Evolutionary conservation across 2,329 filamentous ascomycete species (phyloP).

Genomic region (Curvularia sp.): DNA sequence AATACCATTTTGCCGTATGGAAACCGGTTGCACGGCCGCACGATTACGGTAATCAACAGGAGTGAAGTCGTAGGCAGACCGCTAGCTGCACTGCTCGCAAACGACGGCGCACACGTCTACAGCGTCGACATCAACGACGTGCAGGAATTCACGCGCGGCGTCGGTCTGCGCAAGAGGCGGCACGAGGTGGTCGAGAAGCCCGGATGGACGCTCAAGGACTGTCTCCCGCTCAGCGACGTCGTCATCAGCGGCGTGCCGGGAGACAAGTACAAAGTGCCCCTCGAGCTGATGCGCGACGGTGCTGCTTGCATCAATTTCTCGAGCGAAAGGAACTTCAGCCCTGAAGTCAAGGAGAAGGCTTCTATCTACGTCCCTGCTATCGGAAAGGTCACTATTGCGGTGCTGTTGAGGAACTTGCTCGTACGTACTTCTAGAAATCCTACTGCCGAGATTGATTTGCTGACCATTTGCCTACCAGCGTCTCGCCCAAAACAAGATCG

Average conservation of each 20-base stretch:
- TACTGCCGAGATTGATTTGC: background rate
- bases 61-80: conserved; percentile 95
- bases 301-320: conserved; percentile 99
- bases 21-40: conserved; percentile 90
- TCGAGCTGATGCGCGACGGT: conserved; percentile 81
- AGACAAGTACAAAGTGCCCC: conserved; percentile 88
- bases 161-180: conserved; percentile 81
- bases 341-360: conserved; percentile 91
- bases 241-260: conserved; percentile 92
- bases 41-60: conserved; percentile 94
- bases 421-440: conserved; percentile 60
- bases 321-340: conserved; percentile 91
- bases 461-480: conserved; percentile 45
- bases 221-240: conserved; percentile 87
- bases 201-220: conserved; percentile 79
- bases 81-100: conserved; percentile 89
- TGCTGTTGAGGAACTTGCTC: conserved; percentile 86
- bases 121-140: conserved; percentile 92
- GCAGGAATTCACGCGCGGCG: conserved; percentile 88
- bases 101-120: conserved; percentile 95
- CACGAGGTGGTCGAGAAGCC: conserved; percentile 88
- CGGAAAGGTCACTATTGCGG: conserved; percentile 95
- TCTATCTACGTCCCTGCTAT: conserved; percentile 97
- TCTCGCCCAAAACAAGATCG: conserved; percentile 55
- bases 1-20: conserved; percentile 92